These are phyloP conservation scores for Marchantia polymorpha DNA, from an alignment of 225 moss, liverwort and hornwort species.

Conservation along the genomic window DNA sequence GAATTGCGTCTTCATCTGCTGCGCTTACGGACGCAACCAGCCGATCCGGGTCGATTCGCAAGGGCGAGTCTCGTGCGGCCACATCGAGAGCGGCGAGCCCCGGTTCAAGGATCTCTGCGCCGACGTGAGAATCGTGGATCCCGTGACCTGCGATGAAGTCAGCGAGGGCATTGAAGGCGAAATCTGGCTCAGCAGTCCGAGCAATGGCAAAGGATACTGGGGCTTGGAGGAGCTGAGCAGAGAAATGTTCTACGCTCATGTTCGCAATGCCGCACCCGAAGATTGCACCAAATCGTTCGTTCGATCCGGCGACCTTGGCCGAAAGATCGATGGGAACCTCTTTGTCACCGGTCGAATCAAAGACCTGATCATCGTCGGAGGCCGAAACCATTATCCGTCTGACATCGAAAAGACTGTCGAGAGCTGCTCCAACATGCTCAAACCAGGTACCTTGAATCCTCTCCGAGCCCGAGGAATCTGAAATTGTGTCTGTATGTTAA, in stretches of 20 bases:
- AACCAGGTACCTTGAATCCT: constrained; percentile 26
- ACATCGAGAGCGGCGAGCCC: constrained; percentile 22
- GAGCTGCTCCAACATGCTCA: constrained; percentile 29
- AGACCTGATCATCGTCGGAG: constrained; percentile 48
- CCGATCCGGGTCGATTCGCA: constrained; percentile 31
- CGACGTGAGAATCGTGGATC: constrained; percentile 43
- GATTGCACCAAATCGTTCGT: constrained; percentile 20
- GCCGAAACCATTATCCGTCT: constrained; percentile 45
- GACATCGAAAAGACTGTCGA: constrained; percentile 45
- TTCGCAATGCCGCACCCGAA: neutral
- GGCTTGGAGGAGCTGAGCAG: constrained; percentile 28
- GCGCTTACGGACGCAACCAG: constrained; percentile 35
- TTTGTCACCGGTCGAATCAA: constrained; percentile 51
- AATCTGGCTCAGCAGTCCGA: constrained; percentile 46
- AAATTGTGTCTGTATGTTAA: no score
- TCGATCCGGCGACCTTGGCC: constrained; percentile 43
- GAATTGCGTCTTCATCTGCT: constrained; percentile 47
- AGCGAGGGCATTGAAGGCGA: constrained; percentile 41
- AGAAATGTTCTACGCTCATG: constrained; percentile 27
- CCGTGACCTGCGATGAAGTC: constrained; percentile 31
- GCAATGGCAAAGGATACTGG: constrained; percentile 46
- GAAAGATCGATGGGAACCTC: constrained; percentile 30
- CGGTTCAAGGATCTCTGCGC: constrained; percentile 29
- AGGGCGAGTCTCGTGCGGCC: constrained; percentile 40
- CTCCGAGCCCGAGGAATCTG: neutral